phyloP scores from a whole-genome alignment of 2,329 filamentous ascomycete species.

The Cordyceps militaris region DNA sequence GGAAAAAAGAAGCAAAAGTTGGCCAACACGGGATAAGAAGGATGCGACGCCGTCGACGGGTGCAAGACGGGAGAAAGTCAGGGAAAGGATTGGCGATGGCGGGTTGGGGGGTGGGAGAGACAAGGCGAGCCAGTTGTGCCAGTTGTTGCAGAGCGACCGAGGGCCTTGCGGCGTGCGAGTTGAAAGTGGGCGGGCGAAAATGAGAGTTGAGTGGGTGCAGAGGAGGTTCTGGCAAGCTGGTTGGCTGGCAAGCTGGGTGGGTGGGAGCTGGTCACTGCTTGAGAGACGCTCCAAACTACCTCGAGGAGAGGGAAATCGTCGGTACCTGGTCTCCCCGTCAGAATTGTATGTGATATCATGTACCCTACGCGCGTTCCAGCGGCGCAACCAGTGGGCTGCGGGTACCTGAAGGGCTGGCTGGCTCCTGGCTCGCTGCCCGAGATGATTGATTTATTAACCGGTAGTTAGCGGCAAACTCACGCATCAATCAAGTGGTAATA shows the following conservation, averaged over 20 bases:
- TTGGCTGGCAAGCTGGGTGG: too few relatives aligned
- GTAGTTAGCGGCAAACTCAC: neutral
- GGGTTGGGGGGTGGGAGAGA: neutral
- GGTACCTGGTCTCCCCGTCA: too few relatives aligned
- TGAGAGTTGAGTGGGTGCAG: neutral
- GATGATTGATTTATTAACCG: neutral
- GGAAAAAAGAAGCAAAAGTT: constrained; percentile 12
- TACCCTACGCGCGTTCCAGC: too few relatives aligned
- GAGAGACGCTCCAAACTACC: too few relatives aligned
- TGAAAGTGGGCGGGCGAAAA: neutral
- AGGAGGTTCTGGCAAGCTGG: too few relatives aligned
- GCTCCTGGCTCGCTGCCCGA: too few relatives aligned
- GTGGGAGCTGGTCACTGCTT: too few relatives aligned
- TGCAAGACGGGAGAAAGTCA: neutral
- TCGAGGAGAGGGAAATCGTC: too few relatives aligned
- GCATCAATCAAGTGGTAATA: neutral
- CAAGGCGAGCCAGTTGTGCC: neutral
- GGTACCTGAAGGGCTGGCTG: too few relatives aligned
- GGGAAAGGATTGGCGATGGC: constrained; percentile 12
- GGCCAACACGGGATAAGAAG: constrained; percentile 1
- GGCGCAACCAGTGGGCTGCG: too few relatives aligned
- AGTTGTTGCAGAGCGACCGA: neutral
- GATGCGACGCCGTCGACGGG: constrained; percentile 10
- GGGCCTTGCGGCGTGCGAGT: neutral
- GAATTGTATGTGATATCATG: too few relatives aligned